Evolutionary conservation across 2,329 filamentous ascomycete genomes (phyloP).

Genomic region (Nemania sp.): DNA sequence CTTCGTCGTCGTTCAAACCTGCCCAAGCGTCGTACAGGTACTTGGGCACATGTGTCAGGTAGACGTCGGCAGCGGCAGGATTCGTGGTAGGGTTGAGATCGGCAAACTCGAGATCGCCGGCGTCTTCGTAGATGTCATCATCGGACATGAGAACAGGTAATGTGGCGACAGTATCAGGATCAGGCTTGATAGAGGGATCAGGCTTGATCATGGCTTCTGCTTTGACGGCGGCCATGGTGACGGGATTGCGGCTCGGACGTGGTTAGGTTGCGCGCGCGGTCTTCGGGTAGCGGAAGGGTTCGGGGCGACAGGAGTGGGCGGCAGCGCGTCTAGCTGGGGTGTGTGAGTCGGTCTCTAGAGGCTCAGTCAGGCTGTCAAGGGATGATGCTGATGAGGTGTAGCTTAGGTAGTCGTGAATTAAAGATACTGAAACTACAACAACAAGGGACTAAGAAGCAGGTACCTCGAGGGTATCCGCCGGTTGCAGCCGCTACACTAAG

Average conservation of each 20-base stretch:
- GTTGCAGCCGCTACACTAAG: too few species aligned
- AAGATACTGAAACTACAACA: too few species aligned
- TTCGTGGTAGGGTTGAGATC: constrained; percentile 47
- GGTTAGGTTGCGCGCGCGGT: not conserved
- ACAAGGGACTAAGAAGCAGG: too few species aligned
- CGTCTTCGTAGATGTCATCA: constrained; percentile 69
- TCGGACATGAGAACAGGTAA: constrained; percentile 57
- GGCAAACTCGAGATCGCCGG: constrained; percentile 62
- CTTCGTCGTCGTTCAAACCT: constrained; percentile 76
- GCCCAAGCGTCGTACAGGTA: constrained; percentile 82
- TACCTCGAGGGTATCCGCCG: too few species aligned
- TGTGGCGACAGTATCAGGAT: constrained; percentile 44
- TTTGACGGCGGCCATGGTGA: constrained; percentile 38
- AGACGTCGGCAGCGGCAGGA: constrained; percentile 55
- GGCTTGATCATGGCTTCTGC: constrained; percentile 38
- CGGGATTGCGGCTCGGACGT: not conserved
- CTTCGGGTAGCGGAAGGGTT: not conserved
- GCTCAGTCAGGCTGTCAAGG: too few species aligned
- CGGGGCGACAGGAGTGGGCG: too few species aligned
- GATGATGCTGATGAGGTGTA: too few species aligned
- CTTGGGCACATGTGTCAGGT: constrained; percentile 77
- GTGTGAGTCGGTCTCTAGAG: not conserved
- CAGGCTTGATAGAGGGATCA: constrained; percentile 40
- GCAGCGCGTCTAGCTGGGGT: not conserved
- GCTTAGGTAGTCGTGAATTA: too few species aligned